Percentiles rank a stretch among this genome's conserved stretches.
These are phyloP conservation scores for Cercospora sesami DNA, from an alignment of 2,329 filamentous ascomycete genomes.

Conservation along the genomic window DNA sequence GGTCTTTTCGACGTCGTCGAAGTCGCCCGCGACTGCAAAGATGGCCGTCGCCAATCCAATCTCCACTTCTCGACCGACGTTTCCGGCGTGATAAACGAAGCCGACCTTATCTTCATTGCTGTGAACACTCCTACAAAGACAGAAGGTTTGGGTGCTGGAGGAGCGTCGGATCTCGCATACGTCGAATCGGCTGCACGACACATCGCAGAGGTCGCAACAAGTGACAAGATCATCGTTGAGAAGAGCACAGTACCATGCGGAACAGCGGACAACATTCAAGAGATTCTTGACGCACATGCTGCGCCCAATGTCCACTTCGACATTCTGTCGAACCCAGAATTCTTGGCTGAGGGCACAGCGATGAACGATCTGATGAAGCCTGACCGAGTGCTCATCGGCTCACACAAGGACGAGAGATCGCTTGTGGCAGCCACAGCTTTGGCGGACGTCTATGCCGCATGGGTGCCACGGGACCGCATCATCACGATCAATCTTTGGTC, in stretches of 20 bases:
- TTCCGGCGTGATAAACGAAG: slow-evolving; percentile 60
- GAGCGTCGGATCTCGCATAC: slow-evolving; percentile 70
- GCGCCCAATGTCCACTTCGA: slow-evolving; percentile 68
- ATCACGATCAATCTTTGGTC: slow-evolving; percentile 74
- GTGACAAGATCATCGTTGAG: slow-evolving; percentile 73
- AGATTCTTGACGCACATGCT: slow-evolving; percentile 59
- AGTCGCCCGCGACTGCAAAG: slow-evolving; percentile 54
- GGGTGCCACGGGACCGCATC: slow-evolving; percentile 68
- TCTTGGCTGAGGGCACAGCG: slow-evolving; percentile 75
- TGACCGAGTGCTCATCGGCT: slow-evolving; percentile 75
- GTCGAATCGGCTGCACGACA: slow-evolving; percentile 69
- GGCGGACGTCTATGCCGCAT: slow-evolving; percentile 66
- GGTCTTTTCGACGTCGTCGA: slow-evolving; percentile 68
- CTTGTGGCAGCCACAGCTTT: slow-evolving; percentile 63
- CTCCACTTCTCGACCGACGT: slow-evolving; percentile 73
- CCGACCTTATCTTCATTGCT: slow-evolving; percentile 72
- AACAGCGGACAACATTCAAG: slow-evolving; percentile 68
- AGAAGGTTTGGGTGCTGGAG: slow-evolving; percentile 67
- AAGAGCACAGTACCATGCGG: slow-evolving; percentile 78
- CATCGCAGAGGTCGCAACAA: slow-evolving; percentile 65
- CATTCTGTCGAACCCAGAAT: slow-evolving; percentile 79
- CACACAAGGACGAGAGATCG: slow-evolving; percentile 60
- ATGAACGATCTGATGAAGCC: slow-evolving; percentile 69
- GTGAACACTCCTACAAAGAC: slow-evolving; percentile 80
- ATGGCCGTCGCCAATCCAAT: slow-evolving; percentile 52